Conservation (phyloP, 371 early-diverging fungal genomes). For the Spraguea lophii region DNA sequence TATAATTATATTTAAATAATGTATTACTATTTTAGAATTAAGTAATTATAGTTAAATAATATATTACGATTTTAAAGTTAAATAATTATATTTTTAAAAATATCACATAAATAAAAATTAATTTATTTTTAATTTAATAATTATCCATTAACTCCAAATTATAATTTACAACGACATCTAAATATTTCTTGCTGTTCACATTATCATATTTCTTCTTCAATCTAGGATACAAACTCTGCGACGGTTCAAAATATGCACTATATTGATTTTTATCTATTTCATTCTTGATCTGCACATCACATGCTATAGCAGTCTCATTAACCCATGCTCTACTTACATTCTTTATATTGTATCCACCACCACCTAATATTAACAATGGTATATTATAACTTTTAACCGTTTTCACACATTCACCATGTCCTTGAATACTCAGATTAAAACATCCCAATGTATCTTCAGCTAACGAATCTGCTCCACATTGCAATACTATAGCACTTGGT, state of each 20-base stretch:
- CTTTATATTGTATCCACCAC: slow-evolving; percentile 74
- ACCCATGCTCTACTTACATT: slow-evolving; percentile 81
- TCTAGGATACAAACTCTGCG: slow-evolving; percentile 14
- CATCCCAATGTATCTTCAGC: slow-evolving; percentile 68
- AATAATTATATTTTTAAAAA: no score
- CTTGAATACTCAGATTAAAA: slow-evolving; percentile 64
- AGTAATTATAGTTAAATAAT: no score
- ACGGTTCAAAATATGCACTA: slow-evolving; percentile 38
- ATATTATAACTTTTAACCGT: slow-evolving; percentile 59
- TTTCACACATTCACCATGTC: slow-evolving; percentile 66
- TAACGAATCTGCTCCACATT: slow-evolving; percentile 81
- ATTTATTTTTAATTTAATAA: no score
- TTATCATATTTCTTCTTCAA: slow-evolving; percentile 14
- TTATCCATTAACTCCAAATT: slow-evolving; percentile 29
- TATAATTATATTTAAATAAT: no score
- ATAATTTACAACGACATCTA: slow-evolving; percentile 27
- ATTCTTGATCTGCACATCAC: slow-evolving; percentile 53
- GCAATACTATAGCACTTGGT: slow-evolving; percentile 64
- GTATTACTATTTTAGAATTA: no score
- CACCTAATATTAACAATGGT: slow-evolving; percentile 64
- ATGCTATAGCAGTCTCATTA: slow-evolving; percentile 75
- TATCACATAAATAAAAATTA: no score
- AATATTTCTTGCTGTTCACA: slow-evolving; percentile 28
- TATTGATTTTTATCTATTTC: slow-evolving; percentile 40
- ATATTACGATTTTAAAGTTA: no score